phyloP scores from a whole-genome alignment of 371 early-diverging fungal species.

The Mortierella sp. region DNA sequence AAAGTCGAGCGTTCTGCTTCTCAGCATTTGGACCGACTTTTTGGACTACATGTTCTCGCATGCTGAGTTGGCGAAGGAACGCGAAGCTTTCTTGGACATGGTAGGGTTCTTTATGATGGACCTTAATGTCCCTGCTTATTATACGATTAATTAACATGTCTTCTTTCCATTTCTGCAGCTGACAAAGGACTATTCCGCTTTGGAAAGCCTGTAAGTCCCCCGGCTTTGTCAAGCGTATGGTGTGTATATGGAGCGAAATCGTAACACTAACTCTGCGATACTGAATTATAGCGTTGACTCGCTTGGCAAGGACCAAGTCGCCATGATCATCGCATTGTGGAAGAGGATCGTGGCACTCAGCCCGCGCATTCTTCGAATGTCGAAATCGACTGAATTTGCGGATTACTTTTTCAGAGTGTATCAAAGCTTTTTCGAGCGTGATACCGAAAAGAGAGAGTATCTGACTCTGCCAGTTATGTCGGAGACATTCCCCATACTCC shows the following conservation, averaged over 20 bases:
- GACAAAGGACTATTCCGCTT: conserved; percentile 39
- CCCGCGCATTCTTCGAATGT: conserved; percentile 58
- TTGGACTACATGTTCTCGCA: conserved; percentile 43
- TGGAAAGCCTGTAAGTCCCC: conserved; percentile 57
- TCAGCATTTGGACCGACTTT: conserved; percentile 49
- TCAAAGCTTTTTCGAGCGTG: conserved; percentile 51
- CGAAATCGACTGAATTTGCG: conserved; percentile 48
- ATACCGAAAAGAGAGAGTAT: conserved; percentile 30
- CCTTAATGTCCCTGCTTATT: not conserved
- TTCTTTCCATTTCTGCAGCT: conserved; percentile 36
- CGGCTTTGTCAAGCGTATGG: not conserved
- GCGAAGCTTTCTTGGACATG: conserved; percentile 33
- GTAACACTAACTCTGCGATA: not conserved
- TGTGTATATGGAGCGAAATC: too few species aligned
- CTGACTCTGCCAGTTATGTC: conserved; percentile 41
- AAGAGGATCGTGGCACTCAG: conserved; percentile 60
- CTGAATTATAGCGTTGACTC: conserved; percentile 40
- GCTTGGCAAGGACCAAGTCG: conserved; percentile 34
- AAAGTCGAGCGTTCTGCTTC: conserved; percentile 13
- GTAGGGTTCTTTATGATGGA: conserved; percentile 2
- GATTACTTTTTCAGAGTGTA: conserved; percentile 40
- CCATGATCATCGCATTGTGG: conserved; percentile 53
- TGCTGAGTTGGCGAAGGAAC: conserved; percentile 13
- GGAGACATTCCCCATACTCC: conserved; percentile 45
- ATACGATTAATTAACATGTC: not conserved